Conservation (phyloP, 2,329 filamentous ascomycete genomes). For the Alternaria brassicicola region DNA sequence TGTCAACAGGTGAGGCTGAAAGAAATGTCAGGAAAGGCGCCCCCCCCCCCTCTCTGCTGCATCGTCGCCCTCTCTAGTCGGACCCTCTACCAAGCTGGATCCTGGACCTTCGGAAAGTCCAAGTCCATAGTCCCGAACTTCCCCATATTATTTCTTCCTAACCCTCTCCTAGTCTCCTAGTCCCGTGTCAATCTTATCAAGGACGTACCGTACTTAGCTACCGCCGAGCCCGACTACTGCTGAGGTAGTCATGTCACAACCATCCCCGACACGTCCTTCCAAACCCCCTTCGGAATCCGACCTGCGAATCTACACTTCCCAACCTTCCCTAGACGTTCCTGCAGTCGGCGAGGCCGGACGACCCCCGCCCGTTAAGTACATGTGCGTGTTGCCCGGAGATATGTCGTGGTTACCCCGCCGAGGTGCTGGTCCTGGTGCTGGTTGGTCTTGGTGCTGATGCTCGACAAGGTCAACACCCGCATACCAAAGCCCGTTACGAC, state of each 20-base stretch:
- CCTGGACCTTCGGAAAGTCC: conserved; percentile 17
- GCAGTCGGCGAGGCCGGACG: conserved; percentile 46
- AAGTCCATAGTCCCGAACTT: conserved; percentile 5
- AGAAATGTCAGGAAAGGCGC: conserved; percentile 11
- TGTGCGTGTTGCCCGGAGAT: conserved; percentile 47
- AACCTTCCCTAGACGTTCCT: conserved; percentile 56
- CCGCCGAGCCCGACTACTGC: background rate
- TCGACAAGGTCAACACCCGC: conserved; percentile 60
- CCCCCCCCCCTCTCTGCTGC: conserved; percentile 16
- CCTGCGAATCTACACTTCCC: conserved; percentile 52
- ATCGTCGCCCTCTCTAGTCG: conserved; percentile 2
- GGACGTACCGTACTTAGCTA: conserved; percentile 2
- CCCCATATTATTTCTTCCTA: conserved; percentile 27
- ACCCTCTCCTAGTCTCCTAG: conserved; percentile 11
- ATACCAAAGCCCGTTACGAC: conserved; percentile 68
- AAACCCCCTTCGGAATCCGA: conserved; percentile 30
- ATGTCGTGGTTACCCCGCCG: conserved; percentile 30
- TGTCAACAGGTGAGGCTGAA: conserved; percentile 20
- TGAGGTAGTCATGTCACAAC: conserved; percentile 22
- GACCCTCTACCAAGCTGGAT: background rate
- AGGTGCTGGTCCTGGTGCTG: conserved; percentile 8
- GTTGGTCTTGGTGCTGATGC: conserved; percentile 19
- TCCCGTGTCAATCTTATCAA: conserved; percentile 11
- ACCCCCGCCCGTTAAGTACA: conserved; percentile 56
- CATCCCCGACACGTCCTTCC: conserved; percentile 20